phyloP scores from a whole-genome alignment of 164 flowering plant species.

The Macadamia integrifolia region DNA sequence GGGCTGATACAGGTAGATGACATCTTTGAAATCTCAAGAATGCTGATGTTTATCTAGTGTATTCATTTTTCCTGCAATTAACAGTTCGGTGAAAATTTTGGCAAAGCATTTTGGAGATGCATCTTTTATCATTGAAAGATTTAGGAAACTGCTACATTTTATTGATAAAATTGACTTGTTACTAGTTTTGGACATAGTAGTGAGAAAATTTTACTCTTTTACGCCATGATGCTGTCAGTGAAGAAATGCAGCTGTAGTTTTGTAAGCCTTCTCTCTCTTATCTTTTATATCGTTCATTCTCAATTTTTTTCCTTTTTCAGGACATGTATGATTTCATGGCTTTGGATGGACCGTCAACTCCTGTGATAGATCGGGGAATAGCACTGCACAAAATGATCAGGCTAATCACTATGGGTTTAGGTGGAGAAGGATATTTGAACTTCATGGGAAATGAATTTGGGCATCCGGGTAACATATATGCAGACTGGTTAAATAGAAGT shows the following conservation, averaged over 20 bases:
- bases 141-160: too few species aligned
- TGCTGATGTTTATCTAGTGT: too few species aligned
- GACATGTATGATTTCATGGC: constrained; percentile 99
- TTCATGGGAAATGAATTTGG: constrained; percentile 99
- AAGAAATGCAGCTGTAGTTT: not conserved
- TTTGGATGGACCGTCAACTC: constrained; percentile 83
- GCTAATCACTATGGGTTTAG: constrained; percentile 94
- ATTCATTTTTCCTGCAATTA: too few species aligned
- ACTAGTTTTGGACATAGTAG: too few species aligned
- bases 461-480: constrained; percentile 74
- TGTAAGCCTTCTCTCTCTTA: not conserved
- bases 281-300: not conserved
- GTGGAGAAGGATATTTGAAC: constrained; percentile 98
- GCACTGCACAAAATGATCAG: constrained; percentile 99
- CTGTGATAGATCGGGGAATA: constrained; percentile 87
- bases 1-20: too few species aligned
- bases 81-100: too few species aligned
- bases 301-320: constrained; percentile 30
- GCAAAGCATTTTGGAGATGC: too few species aligned
- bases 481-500: not conserved
- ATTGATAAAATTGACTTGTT: too few species aligned
- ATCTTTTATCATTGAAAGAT: too few species aligned
- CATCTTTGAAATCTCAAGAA: too few species aligned
- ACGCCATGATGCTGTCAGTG: too few species aligned
- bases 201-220: too few species aligned